phyloP scores from a whole-genome alignment of 768 basidiomycete genomes.

The Hemileccinum rubropunctum region DNA sequence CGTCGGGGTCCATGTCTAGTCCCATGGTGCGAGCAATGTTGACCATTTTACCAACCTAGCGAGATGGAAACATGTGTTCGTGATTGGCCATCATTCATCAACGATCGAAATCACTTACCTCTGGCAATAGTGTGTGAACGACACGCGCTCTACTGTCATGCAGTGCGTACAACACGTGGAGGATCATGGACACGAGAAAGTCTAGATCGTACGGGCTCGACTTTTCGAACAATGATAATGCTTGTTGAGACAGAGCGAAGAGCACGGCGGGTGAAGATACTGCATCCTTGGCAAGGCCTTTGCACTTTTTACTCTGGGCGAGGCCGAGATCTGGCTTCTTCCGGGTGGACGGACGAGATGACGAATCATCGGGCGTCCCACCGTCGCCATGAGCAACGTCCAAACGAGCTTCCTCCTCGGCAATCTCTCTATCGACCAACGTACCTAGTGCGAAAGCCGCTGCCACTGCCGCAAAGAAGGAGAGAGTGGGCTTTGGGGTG shows the following conservation, averaged over 20 bases:
- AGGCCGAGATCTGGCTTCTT: constrained; percentile 21
- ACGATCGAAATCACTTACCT: constrained; percentile 28
- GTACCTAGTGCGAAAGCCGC: constrained; percentile 62
- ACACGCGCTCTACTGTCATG: constrained; percentile 49
- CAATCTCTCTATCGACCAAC: constrained; percentile 32
- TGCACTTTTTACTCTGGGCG: constrained; percentile 21
- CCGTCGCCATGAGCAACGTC: constrained; percentile 20
- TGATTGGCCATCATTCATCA: constrained; percentile 23
- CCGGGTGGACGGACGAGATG: constrained; percentile 19
- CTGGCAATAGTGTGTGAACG: constrained; percentile 31
- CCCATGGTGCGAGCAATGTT: constrained; percentile 64
- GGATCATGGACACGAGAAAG: constrained; percentile 54
- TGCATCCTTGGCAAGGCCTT: constrained; percentile 29
- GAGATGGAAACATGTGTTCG: not conserved
- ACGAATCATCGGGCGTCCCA: constrained; percentile 20
- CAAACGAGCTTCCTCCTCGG: constrained; percentile 27
- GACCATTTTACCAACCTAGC: constrained; percentile 66
- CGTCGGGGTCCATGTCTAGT: constrained; percentile 57
- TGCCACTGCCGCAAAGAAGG: constrained; percentile 58
- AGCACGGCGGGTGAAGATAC: constrained; percentile 37
- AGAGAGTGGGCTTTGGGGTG: constrained; percentile 23
- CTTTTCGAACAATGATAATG: constrained; percentile 42
- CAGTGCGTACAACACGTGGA: constrained; percentile 53
- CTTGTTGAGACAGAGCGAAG: constrained; percentile 48
- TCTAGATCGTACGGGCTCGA: constrained; percentile 49